A percentile compares a stretch with the other conserved stretches of the same genome.
These are phyloP conservation scores for Extremus antarcticus DNA, from an alignment of 495 filamentous ascomycete species.

Conservation along the genomic window DNA sequence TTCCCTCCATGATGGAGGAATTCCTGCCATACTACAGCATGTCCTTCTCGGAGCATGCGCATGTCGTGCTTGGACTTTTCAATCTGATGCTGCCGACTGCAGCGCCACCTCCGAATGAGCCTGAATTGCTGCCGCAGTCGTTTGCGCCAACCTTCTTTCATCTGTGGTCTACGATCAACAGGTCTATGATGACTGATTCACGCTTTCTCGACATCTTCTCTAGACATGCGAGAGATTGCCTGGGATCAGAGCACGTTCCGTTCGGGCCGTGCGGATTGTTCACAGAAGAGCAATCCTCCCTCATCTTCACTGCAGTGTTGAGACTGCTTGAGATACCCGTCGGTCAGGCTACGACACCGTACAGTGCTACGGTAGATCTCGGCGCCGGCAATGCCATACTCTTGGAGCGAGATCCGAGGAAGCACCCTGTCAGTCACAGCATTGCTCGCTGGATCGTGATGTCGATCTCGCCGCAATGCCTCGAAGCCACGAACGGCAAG, in stretches of 20 bases:
- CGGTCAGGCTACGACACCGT: slow-evolving; percentile 88
- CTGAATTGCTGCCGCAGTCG: slow-evolving; percentile 65
- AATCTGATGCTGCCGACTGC: slow-evolving; percentile 81
- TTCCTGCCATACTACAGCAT: slow-evolving; percentile 91
- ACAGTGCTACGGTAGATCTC: slow-evolving; percentile 69
- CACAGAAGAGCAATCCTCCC: slow-evolving; percentile 78
- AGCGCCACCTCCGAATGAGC: slow-evolving; percentile 58
- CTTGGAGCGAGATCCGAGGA: slow-evolving; percentile 83
- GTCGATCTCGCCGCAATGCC: slow-evolving; percentile 78
- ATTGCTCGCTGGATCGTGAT: slow-evolving; percentile 93
- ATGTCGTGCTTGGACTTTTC: slow-evolving; percentile 72
- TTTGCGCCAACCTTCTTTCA: slow-evolving; percentile 90
- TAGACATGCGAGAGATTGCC: slow-evolving; percentile 69
- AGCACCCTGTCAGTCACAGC: slow-evolving; percentile 81
- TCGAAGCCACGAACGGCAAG: slow-evolving; percentile 49
- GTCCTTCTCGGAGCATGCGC: slow-evolving; percentile 79
- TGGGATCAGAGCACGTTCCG: slow-evolving; percentile 60
- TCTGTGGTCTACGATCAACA: slow-evolving; percentile 84
- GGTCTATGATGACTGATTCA: slow-evolving; percentile 78
- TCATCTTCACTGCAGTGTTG: slow-evolving; percentile 86
- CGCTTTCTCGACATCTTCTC: slow-evolving; percentile 84
- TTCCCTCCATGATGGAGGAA: slow-evolving; percentile 83
- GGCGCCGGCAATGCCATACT: slow-evolving; percentile 69
- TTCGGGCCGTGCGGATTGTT: slow-evolving; percentile 86
- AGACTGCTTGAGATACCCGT: slow-evolving; percentile 91